These are phyloP conservation scores for Fusarium nygamai DNA, from an alignment of 2,329 filamentous ascomycete genomes.

Conservation along the genomic window DNA sequence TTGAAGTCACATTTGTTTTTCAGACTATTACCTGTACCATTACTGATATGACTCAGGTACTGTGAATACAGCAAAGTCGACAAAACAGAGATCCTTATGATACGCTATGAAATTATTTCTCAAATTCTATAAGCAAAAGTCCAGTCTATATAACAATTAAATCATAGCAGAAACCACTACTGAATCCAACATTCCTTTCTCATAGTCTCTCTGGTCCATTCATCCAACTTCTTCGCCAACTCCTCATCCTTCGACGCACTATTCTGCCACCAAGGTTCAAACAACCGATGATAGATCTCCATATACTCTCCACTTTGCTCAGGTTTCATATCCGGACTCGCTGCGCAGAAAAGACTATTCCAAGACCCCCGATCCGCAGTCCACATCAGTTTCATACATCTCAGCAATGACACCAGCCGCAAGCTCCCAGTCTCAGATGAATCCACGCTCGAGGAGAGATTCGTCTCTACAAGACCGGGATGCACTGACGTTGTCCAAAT, in stretches of 20 bases:
- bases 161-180: background rate
- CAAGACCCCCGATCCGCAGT: conserved; percentile 25
- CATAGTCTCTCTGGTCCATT: conserved; percentile 29
- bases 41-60: background rate
- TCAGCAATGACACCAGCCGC: background rate
- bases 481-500: conserved; percentile 30
- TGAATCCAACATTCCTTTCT: conserved; percentile 11
- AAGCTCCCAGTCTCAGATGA: background rate
- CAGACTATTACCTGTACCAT: background rate
- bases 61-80: background rate
- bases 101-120: background rate
- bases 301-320: conserved; percentile 29
- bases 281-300: conserved; percentile 12
- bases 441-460: background rate
- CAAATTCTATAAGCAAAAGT: background rate
- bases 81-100: background rate
- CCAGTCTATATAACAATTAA: background rate
- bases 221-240: conserved; percentile 22
- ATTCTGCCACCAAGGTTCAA: conserved; percentile 25
- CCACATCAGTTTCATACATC: background rate
- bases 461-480: conserved; percentile 26
- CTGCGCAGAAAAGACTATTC: conserved; percentile 32
- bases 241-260: conserved; percentile 16
- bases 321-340: conserved; percentile 15
- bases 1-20: too few species aligned